Base-by-base conservation (phyloP, 1,284 basidiomycete genomes). In the Thelephora terrestris region DNA sequence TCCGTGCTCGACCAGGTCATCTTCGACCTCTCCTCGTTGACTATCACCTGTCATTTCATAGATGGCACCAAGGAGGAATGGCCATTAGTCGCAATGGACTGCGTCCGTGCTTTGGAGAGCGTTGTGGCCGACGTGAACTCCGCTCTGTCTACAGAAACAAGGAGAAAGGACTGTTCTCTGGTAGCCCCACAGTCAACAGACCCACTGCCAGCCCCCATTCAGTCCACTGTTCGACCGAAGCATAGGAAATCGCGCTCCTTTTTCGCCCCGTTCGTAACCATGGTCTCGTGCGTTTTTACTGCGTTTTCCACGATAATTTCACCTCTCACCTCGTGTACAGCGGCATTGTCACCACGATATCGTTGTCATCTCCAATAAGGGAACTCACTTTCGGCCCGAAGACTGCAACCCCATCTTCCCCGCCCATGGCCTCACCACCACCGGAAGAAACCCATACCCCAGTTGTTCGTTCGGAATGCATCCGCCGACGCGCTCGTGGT, bases 401-500 rank as follows among this genome's bases (percentile, higher is more conserved):
- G 18, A 58, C 58, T n/a, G 55, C 51, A 25, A 59, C 63, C 25
- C 58, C 57, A 17, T 58, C 61, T 6, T 53, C 58, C 3, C 59
- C 60, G 9, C 61, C 60, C 0, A 60, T 59, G 39, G n/a, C 25
- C 39, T 17, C n/a, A 10, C 21, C 25, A 23, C 2, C 18, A 10
- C 39, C 39, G 10, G 39, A 32, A 32, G 29, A 32, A 32, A 10
- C 29, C 16, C 12, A 21, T 18, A 42, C n/a, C 18, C 17, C 39
- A 23, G 20, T 23, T n/a, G 20, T 42, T 25, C 25, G 39, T 5
- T 42, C 39, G 12, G n/a, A 42, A 14, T 32, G 16, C 48, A 60
- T 87, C 49, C 78, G 86, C 25, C 70, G 75, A 45, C 75, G 76
- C 50, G 88, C 88, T 2, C 81, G 88, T 29, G 83, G 86, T 7